Evolutionary conservation across 1,139 yeast species (phyloP), one percentile per base, ranked within the genome.

Genomic region (Taphrina flavorubra): DNA sequence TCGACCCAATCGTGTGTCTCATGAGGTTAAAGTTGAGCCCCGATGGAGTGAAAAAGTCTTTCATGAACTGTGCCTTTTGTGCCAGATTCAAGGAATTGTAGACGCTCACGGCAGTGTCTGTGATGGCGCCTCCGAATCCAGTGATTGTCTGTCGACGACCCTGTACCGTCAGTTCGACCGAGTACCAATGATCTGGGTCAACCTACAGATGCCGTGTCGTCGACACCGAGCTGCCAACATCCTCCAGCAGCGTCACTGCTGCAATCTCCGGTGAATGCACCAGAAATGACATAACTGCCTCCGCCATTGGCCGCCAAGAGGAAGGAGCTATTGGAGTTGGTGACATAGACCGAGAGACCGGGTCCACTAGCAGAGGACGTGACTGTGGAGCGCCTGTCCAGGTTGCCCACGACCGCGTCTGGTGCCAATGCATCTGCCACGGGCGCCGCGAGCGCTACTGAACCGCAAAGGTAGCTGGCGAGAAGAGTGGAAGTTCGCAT

Each of bases 71-170:
- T 34, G 25, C 57, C 40, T 34, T 34, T 53, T 31, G 42, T 36
- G 57, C 42, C 6, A 16, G 20, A 11, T 34, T 34, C 20, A 53
- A 20, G 13, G 57, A 5, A 16, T 34, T 34, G 20, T 34, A 37
- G 11, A 53, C 57, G 14, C 36, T 37, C 40, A 53, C 57, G 42
- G 57, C 42, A 13, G 57, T 53, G 10, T 53, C 57, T 36, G 57
- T 53, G 18, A 53, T 34, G 20, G 57, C 57, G 6, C 36, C 57
- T 11, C 57, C 57, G 34, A 53, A 53, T 1, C 57, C 57, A 8
- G 57, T 53, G 1, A 53, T 53, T 11, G 40, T 34, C 42, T 53
- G 57, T 11, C 14, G 16, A 37, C 11, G 34, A 10, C 57, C 57
- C 53, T 49, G 20, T 18, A 8, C 8, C n/a, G 20, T 49, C 53